A percentile compares a stretch with the other conserved stretches of the same genome.
phyloP scores from a whole-genome alignment of 1,284 basidiomycete genomes.

The Phaffia rhodozyma region DNA sequence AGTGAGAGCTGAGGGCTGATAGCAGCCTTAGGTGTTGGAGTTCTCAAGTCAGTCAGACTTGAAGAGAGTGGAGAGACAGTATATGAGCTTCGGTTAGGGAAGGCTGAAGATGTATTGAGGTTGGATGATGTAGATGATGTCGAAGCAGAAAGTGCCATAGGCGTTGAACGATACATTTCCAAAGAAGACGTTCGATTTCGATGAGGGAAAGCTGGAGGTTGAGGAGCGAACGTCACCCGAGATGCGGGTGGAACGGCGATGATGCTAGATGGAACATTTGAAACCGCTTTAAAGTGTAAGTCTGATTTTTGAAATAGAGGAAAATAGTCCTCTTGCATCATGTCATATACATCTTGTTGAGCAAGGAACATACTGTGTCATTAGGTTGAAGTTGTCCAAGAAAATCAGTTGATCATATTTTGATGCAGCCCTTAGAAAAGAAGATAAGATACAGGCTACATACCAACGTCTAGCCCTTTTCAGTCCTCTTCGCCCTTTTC shows the following conservation, averaged over 20 bases:
- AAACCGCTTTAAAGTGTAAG: conserved; percentile 75
- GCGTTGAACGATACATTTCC: neutral
- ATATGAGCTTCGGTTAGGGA: neutral
- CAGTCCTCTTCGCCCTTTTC: neutral
- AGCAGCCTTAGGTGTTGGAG: neutral
- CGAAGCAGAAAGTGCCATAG: neutral
- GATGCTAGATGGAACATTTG: conserved; percentile 30
- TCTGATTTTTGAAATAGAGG: conserved; percentile 74
- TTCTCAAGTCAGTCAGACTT: neutral
- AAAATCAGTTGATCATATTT: neutral
- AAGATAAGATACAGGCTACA: conserved; percentile 23
- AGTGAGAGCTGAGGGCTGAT: conserved; percentile 1
- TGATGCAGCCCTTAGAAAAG: neutral
- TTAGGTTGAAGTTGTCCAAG: neutral
- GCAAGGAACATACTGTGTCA: conserved; percentile 66
- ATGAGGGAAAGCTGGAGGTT: conserved; percentile 2
- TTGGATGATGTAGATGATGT: neutral
- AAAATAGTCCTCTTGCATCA: conserved; percentile 88
- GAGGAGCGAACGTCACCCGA: neutral
- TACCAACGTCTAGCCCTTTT: conserved; percentile 32
- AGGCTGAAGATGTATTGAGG: neutral
- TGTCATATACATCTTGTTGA: conserved; percentile 69
- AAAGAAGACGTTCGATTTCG: conserved; percentile 19
- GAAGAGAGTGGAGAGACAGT: neutral
- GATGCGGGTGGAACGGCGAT: conserved; percentile 15